Evolutionary conservation across 805 yeast species (phyloP), one percentile per base, ranked within the genome.

Genomic region (Yarrowia sp.): DNA sequence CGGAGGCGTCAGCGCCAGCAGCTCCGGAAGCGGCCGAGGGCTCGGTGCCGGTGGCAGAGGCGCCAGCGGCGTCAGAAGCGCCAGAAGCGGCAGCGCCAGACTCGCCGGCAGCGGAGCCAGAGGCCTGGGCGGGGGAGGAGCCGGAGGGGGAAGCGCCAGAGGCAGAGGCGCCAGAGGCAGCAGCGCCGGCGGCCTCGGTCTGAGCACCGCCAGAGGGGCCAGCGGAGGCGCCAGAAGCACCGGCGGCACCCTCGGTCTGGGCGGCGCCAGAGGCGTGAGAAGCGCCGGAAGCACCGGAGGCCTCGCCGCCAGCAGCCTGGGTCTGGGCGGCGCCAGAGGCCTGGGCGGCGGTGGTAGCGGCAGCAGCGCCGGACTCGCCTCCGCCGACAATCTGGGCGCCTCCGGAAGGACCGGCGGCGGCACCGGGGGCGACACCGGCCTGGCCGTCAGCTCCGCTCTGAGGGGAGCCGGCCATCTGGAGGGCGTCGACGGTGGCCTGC

Each of bases 391-490:
- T 65, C 71, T 80, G 80, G 74, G 78, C 74, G 71, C 79, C 78
- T 65, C 79, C 76, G 67, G 74, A 70, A 67, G 75, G 77, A 56
- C 79, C 75, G 69, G 78, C 79, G 45, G 76, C 78, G 48, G 73
- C 74, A 63, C 74, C 72, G n/a, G 76, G 36, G 16, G 77, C 69
- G 26, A 52, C 41, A 19, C 70, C 70, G 12, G 53, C 50, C 9
- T 76, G 58, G 22, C 58, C 40, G 15, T 69, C 70, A 41, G 59
- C 26, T 38, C 70, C 65, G 15, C 69, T 50, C 63, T 22, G 64
- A 58, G 68, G 69, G 32, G 70, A 43, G 49, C 69, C 70, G 50
- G 70, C 45, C 32, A 59, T 69, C 35, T 50, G 65, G 40, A 63
- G 43, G 46, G 61, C 65, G 48, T 70, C 66, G 35, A 71, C 46